Evolutionary conservation across 208 protist species (phyloP).

Genomic region (Leishmania amazonensis): DNA sequence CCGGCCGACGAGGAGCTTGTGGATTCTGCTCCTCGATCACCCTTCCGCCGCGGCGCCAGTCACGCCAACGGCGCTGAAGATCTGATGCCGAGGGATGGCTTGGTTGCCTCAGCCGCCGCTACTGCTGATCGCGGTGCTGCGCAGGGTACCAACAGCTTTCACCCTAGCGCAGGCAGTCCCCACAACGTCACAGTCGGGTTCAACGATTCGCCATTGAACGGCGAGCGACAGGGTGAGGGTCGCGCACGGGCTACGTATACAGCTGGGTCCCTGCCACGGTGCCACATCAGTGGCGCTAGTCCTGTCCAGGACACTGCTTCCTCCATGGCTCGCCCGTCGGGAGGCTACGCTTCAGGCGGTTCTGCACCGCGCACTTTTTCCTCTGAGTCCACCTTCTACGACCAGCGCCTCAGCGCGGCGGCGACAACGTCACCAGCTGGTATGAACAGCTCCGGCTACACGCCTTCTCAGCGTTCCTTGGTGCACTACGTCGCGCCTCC

Average conservation of each 20-base stretch:
- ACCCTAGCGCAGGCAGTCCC: neutral
- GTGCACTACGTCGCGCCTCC: conserved; percentile 24
- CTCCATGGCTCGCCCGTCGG: neutral
- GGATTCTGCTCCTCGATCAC: conserved; percentile 18
- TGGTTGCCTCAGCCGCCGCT: neutral
- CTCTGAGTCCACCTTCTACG: conserved; percentile 8
- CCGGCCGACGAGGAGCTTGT: conserved; percentile 15
- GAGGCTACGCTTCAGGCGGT: neutral
- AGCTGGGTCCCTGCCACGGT: conserved; percentile 8
- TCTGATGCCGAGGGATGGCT: neutral
- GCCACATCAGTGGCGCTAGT: conserved; percentile 6
- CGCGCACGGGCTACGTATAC: neutral
- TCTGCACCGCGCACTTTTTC: conserved; percentile 7
- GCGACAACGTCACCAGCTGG: conserved; percentile 13
- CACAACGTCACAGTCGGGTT: neutral
- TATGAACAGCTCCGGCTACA: conserved; percentile 34
- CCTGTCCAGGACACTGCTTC: conserved; percentile 5
- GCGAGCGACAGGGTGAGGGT: neutral
- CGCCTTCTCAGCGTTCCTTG: conserved; percentile 36
- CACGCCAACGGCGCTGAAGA: neutral
- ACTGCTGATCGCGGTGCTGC: neutral
- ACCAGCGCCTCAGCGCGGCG: conserved; percentile 6
- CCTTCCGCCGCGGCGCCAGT: neutral
- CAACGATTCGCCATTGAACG: conserved; percentile 8
- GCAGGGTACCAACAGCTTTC: neutral